These are phyloP conservation scores for Colletotrichum horii DNA, from an alignment of 2,329 filamentous ascomycete species.

Conservation along the genomic window DNA sequence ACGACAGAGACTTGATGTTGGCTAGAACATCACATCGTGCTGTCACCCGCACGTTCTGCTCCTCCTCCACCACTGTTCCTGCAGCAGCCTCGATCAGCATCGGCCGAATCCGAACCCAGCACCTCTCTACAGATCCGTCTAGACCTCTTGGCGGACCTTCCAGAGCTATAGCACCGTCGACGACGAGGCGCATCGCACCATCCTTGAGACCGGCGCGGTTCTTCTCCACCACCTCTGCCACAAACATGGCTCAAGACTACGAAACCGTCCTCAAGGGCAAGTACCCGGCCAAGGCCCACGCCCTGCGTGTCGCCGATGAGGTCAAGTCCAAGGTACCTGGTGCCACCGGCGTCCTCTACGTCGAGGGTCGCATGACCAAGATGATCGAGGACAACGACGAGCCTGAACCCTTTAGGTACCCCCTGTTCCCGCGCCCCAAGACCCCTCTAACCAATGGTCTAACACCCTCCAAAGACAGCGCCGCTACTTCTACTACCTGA, in stretches of 20 bases:
- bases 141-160: not conserved
- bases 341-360: slow-evolving; percentile 77
- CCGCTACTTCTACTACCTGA: slow-evolving; percentile 93
- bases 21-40: slow-evolving; percentile 4
- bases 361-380: slow-evolving; percentile 83
- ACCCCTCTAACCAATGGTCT: not conserved
- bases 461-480: slow-evolving; percentile 67
- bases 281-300: slow-evolving; percentile 87
- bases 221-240: not conserved
- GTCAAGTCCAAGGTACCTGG: slow-evolving; percentile 72
- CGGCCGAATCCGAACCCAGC: not conserved
- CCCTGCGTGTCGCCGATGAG: slow-evolving; percentile 79
- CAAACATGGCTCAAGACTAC: slow-evolving; percentile 37
- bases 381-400: slow-evolving; percentile 91
- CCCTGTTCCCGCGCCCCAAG: not conserved
- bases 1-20: slow-evolving; percentile 1
- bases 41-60: not conserved
- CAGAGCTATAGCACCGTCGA: not conserved
- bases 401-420: slow-evolving; percentile 77
- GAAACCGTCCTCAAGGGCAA: slow-evolving; percentile 64
- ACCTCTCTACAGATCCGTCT: not conserved
- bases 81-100: not conserved
- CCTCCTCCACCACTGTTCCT: not conserved
- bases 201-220: not conserved
- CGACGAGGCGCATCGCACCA: not conserved